Conservation (phyloP, 2,329 filamentous ascomycete genomes). For the Aspergillus sp. region DNA sequence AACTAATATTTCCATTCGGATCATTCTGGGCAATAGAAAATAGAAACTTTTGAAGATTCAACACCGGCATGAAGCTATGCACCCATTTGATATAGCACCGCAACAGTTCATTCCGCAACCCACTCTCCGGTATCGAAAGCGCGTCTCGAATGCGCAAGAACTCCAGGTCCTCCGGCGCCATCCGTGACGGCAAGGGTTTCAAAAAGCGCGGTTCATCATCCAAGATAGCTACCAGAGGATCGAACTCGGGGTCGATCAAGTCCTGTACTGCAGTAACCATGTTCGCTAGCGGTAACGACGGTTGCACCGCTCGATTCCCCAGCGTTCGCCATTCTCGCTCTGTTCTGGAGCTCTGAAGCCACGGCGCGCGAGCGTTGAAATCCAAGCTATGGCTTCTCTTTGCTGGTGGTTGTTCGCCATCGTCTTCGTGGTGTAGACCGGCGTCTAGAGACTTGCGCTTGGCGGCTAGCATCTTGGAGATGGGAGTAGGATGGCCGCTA, state of each 20-base stretch:
- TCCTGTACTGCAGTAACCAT: slow-evolving; percentile 34
- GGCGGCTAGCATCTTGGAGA: slow-evolving; percentile 14
- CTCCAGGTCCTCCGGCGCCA: slow-evolving; percentile 68
- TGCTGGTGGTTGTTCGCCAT: slow-evolving; percentile 9
- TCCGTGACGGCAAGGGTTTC: slow-evolving; percentile 66
- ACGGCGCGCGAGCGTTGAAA: slow-evolving; percentile 25
- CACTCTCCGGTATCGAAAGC: slow-evolving; percentile 60
- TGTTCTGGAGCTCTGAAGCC: slow-evolving; percentile 22
- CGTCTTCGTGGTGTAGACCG: slow-evolving; percentile 4
- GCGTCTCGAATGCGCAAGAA: slow-evolving; percentile 77
- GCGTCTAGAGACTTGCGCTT: slow-evolving; percentile 23
- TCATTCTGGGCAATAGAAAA: slow-evolving; percentile 54
- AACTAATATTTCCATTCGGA: slow-evolving; percentile 63
- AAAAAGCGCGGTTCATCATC: slow-evolving; percentile 55
- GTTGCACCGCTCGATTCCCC: slow-evolving; percentile 23
- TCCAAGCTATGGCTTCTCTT: slow-evolving; percentile 21
- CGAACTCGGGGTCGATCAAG: slow-evolving; percentile 33
- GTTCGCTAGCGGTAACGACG: slow-evolving; percentile 28
- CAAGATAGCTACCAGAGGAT: slow-evolving; percentile 30
- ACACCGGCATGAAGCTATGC: slow-evolving; percentile 81
- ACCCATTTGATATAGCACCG: slow-evolving; percentile 77
- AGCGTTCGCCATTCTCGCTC: slow-evolving; percentile 21
- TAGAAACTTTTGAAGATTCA: slow-evolving; percentile 57
- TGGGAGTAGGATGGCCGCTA: slow-evolving; percentile 11
- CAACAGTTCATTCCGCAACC: slow-evolving; percentile 68